phyloP scores from a whole-genome alignment of 139 green algal species.

The Astrephomene gubernaculifera region DNA sequence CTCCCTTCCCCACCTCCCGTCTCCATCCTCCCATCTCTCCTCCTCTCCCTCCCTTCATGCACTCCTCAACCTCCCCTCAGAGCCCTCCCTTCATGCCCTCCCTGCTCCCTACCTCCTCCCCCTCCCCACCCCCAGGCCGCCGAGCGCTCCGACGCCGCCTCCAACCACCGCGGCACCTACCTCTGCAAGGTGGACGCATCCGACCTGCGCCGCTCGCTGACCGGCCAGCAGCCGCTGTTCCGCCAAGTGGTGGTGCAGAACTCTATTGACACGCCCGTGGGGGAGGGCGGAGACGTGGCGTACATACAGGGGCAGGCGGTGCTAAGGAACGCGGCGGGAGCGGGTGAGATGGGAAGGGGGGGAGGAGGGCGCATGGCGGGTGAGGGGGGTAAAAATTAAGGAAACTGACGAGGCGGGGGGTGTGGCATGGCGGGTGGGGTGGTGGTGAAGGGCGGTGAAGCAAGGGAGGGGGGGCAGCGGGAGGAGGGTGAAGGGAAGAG shows the following conservation, averaged over 20 bases:
- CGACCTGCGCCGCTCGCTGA: not conserved
- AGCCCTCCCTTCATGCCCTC: too few species aligned
- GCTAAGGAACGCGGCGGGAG: conserved; percentile 21
- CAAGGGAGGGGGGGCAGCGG: not conserved
- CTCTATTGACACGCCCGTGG: conserved; percentile 23
- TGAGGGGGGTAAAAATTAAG: too few species aligned
- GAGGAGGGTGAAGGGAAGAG: too few species aligned
- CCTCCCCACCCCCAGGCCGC: not conserved
- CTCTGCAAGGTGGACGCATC: conserved; percentile 10
- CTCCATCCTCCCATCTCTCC: not conserved
- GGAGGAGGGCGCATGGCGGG: not conserved
- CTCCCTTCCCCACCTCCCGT: not conserved
- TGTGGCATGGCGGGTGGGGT: not conserved
- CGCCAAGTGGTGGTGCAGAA: conserved; percentile 30
- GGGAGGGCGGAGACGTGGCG: conserved; percentile 8
- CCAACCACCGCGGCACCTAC: conserved; percentile 36
- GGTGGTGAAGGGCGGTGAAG: not conserved
- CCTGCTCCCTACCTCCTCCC: too few species aligned
- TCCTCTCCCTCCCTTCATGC: not conserved
- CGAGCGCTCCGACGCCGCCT: not conserved
- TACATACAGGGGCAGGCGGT: conserved; percentile 40
- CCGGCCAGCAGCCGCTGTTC: conserved; percentile 3
- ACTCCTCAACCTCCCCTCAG: too few species aligned
- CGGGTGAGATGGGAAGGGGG: not conserved
- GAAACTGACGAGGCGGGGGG: not conserved